Base-by-base conservation (phyloP, 1,284 basidiomycete species). In the Ganoderma sinense region DNA sequence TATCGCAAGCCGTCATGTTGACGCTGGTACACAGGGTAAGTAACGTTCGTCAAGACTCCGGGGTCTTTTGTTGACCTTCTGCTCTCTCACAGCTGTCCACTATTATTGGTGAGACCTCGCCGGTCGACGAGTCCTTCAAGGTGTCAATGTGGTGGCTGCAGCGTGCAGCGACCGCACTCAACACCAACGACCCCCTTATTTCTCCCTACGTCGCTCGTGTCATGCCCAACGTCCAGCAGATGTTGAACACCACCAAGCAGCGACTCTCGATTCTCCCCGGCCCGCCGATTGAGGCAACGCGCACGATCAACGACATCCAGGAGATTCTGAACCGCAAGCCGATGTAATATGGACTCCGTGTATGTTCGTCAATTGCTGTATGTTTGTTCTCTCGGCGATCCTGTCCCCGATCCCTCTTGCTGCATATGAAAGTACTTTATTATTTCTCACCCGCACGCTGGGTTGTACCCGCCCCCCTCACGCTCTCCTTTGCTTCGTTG, bases 91-190 rank as follows among this genome's bases (percentile, higher is more conserved):
- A 94, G 92, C 85, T 94, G 36, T 88, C 92, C 67, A 85, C 87
- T 55, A 85, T 91, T 68, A 86, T 94, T 60, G 89, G 90, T 64
- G 93, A 94, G 78, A 89, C 87, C 6, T 86, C 91, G 23, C 91
- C 93, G 10, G 85, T 86, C 59, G 93, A 94, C 70, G 94, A 95
- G 75, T 82, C 87, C 8, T 94, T 94, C 86, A 94, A 94, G 81
- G 88, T 87, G 20, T 88, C 90, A 8, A 82, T 95, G 67, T 94
- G 94, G 93, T 95, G 93, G 93, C 81, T 95, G 74, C 92, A 94
- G 77, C 89, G 93, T 67, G 85, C 91, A 43, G 83, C 92, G 6
- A 83, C 86, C 23, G 84, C 90, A 53, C 84, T 95, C 71, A 91
- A 92, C 77, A 89, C 92, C 66, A 90, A 89, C 74, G 93, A 95